These are phyloP conservation scores for Flaveria trinervia DNA, from an alignment of 129 eudicot genomes.

Conservation along the genomic window DNA sequence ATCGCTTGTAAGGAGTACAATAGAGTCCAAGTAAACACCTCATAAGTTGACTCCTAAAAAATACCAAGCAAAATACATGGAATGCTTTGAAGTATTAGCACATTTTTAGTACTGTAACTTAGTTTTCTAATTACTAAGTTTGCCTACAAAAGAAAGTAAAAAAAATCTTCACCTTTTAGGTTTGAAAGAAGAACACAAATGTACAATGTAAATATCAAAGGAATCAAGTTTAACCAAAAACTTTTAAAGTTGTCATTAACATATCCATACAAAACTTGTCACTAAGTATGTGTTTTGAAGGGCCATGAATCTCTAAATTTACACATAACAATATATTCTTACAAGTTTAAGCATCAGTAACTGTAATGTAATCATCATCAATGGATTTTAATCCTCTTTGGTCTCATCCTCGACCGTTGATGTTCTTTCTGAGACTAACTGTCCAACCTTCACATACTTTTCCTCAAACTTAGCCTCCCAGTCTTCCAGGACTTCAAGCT, in stretches of 20 bases:
- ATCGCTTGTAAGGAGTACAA: no score
- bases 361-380: background rate
- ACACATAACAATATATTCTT: constrained; percentile 10
- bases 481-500: constrained; percentile 83
- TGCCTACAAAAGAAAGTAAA: no score
- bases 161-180: no score
- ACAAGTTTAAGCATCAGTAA: background rate
- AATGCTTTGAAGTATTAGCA: no score
- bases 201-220: no score
- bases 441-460: constrained; percentile 88
- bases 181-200: no score
- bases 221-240: no score
- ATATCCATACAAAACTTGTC: background rate
- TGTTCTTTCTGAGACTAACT: constrained; percentile 42
- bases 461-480: constrained; percentile 95
- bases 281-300: constrained; percentile 6
- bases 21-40: no score
- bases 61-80: no score
- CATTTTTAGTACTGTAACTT: no score
- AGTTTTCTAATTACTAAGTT: no score
- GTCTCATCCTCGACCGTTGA: constrained; percentile 22
- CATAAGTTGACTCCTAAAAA: no score
- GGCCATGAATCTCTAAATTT: background rate
- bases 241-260: background rate
- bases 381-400: constrained; percentile 32